These are phyloP conservation scores for Coleophoma cylindrospora DNA, from an alignment of 2,329 filamentous ascomycete species.

Conservation along the genomic window DNA sequence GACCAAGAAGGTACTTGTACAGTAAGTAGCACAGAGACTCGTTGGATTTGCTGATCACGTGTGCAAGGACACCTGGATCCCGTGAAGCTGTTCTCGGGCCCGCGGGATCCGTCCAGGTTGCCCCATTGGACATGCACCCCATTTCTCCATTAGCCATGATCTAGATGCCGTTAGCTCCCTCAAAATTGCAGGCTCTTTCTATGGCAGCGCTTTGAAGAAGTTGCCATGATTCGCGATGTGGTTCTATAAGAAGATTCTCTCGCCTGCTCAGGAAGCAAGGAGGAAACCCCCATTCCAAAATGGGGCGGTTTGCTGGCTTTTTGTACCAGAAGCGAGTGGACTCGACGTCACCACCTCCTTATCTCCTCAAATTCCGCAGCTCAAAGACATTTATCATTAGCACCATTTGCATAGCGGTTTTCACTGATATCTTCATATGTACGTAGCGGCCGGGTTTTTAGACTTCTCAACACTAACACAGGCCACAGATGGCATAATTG, in stretches of 20 bases:
- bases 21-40: too few species aligned
- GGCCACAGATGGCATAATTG: constrained; percentile 46
- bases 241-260: neutral
- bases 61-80: too few species aligned
- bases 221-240: neutral
- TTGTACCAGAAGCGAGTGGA: constrained; percentile 15
- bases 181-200: too few species aligned
- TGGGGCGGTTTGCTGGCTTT: constrained; percentile 18
- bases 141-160: too few species aligned
- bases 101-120: too few species aligned
- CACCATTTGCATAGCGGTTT: constrained; percentile 25
- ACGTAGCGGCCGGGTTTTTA: neutral
- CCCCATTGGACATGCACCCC: too few species aligned
- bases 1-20: too few species aligned
- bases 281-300: neutral
- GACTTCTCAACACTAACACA: neutral
- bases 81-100: too few species aligned
- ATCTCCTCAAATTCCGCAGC: constrained; percentile 22
- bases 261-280: too few species aligned
- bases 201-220: too few species aligned
- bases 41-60: too few species aligned
- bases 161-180: too few species aligned
- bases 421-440: constrained; percentile 53
- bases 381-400: constrained; percentile 24
- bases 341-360: constrained; percentile 16